Evolutionary conservation across 768 basidiomycete species (phyloP), one percentile per base, ranked within the genome.

Genomic region (Leccinum aurantiacum): DNA sequence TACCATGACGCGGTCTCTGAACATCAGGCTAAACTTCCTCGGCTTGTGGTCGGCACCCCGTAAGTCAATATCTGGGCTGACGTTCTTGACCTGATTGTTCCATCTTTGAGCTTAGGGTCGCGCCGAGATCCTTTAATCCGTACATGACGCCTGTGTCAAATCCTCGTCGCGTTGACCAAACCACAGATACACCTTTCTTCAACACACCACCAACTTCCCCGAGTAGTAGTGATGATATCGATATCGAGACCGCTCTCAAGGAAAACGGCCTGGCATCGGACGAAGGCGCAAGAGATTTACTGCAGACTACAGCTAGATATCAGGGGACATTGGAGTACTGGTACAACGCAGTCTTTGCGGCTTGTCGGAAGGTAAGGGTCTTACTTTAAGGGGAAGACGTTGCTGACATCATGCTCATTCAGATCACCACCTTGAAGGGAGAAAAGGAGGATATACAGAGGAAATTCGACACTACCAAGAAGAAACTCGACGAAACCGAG

Each of bases 71-170:
- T 19, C 6, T 50, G 1, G 8, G 49, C 8, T 33, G 27, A 47
- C 47, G 41, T 9, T 2, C 24, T 29, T 7, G 33, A 14, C 11
- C n/a, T 38, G 13, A 50, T 19, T 6, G 13, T 24, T 37, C 35
- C 27, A 17, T 31, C 8, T 35, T 14, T 50, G 17, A 49, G 50
- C n/a, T 44, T 27, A 69, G 65, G 6, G 53, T 58, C 6, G 70
- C 56, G 4, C 38, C 57, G 38, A 67, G 60, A 55, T 41, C 53
- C 27, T 58, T 62, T 6, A 71, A 70, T 52, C 70, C 67, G 1
- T 70, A 70, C 44, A 51, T 70, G 69, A 70, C 69, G 19, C 69
- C 69, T 0, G 1, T 69, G 25, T 70, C 67, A n/a, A 69, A 71
- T 49, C 60, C 69, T 19, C 65, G 69, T 38, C 54, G 38, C 22